These are phyloP conservation scores for Volvariella volvacea DNA, from an alignment of 1,284 basidiomycete species.

Conservation along the genomic window DNA sequence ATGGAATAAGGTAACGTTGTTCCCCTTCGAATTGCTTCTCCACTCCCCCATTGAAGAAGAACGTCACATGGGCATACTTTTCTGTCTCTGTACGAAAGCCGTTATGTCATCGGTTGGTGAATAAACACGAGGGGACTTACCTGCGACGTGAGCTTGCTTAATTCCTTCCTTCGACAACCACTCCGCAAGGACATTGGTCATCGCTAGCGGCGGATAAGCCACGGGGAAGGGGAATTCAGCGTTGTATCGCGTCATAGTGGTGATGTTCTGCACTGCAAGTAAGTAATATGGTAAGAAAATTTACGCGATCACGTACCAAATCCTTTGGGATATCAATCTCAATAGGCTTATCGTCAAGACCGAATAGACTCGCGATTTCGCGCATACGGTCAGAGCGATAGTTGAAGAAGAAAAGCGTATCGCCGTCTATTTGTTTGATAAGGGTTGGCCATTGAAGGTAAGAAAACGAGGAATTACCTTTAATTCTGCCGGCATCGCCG, in stretches of 20 bases:
- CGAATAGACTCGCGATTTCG: constrained; percentile 78
- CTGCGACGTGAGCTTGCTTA: constrained; percentile 83
- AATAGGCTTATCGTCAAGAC: constrained; percentile 75
- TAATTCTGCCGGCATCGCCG: constrained; percentile 71
- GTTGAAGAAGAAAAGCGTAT: constrained; percentile 92
- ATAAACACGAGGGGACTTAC: constrained; percentile 26
- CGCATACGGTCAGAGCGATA: constrained; percentile 93
- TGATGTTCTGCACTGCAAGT: constrained; percentile 54
- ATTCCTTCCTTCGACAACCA: constrained; percentile 75
- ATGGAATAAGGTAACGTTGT: constrained; percentile 82
- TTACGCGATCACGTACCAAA: constrained; percentile 40
- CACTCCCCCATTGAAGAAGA: constrained; percentile 94
- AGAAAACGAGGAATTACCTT: constrained; percentile 41
- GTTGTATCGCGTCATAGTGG: constrained; percentile 93
- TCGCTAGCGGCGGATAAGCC: constrained; percentile 84
- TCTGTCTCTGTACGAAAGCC: constrained; percentile 63
- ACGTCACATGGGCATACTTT: constrained; percentile 93
- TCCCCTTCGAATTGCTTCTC: constrained; percentile 86
- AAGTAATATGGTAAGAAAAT: not conserved
- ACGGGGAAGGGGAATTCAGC: constrained; percentile 80
- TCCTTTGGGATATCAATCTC: constrained; percentile 79
- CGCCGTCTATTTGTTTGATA: constrained; percentile 34
- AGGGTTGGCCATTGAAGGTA: not conserved
- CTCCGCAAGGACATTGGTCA: constrained; percentile 90
- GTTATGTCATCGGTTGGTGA: not conserved